A percentile compares a stretch with the other conserved stretches of the same genome.
These are phyloP conservation scores for Colletotrichum navitas DNA, from an alignment of 2,329 filamentous ascomycete species.

Conservation along the genomic window DNA sequence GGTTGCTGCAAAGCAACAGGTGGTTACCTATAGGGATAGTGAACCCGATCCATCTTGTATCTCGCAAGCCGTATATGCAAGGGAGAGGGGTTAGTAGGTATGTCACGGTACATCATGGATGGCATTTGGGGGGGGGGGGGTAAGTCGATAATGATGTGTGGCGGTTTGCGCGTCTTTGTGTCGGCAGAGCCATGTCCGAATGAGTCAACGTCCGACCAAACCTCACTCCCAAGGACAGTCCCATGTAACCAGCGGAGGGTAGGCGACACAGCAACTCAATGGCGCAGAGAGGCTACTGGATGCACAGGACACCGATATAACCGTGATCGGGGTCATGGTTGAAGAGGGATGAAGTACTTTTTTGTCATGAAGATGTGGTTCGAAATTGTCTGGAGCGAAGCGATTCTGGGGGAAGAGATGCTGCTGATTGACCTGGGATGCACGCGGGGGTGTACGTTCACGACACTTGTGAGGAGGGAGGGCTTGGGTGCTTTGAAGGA, in stretches of 20 bases:
- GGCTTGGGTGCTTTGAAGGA: constrained; percentile 1
- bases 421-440: constrained; percentile 17
- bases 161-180: constrained; percentile 18
- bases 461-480: constrained; percentile 20
- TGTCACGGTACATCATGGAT: background rate
- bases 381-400: constrained; percentile 20
- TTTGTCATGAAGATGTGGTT: background rate
- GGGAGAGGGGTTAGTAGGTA: background rate
- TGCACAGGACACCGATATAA: background rate
- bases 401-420: constrained; percentile 1
- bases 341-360: background rate
- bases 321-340: background rate
- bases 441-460: constrained; percentile 11
- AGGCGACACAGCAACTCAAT: background rate
- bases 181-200: constrained; percentile 23
- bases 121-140: background rate
- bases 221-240: constrained; percentile 21
- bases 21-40: background rate
- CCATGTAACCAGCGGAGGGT: background rate
- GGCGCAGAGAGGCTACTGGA: background rate
- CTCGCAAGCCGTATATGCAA: background rate
- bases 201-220: constrained; percentile 6
- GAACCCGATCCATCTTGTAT: background rate
- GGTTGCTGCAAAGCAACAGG: background rate
- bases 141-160: background rate